Conservation (phyloP, 2,329 filamentous ascomycete genomes). For the Fusarium decemcellulare region DNA sequence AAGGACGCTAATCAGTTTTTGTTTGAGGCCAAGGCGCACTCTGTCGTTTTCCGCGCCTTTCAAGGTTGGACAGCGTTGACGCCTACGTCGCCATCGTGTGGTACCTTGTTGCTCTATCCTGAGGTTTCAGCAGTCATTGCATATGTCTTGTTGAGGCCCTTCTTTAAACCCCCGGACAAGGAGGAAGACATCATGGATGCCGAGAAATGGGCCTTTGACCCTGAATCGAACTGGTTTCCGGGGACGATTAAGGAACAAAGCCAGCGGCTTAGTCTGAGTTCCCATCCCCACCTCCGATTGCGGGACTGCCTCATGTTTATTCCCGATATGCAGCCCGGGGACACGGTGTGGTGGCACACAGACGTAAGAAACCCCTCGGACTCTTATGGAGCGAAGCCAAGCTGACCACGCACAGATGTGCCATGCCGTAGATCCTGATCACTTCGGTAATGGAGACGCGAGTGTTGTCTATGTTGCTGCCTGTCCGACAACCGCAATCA, state of each 20-base stretch:
- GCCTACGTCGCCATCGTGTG: constrained; percentile 48
- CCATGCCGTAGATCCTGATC: constrained; percentile 56
- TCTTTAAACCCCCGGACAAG: constrained; percentile 12
- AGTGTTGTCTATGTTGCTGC: constrained; percentile 55
- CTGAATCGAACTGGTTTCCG: constrained; percentile 12
- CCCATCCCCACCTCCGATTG: constrained; percentile 21
- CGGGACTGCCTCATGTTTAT: constrained; percentile 18
- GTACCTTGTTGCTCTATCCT: constrained; percentile 57
- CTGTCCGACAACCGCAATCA: constrained; percentile 49
- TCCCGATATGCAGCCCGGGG: constrained; percentile 18
- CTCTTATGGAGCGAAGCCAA: neutral
- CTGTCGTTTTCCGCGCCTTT: constrained; percentile 54
- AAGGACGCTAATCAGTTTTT: constrained; percentile 51
- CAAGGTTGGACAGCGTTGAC: constrained; percentile 61
- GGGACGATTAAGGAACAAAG: constrained; percentile 25
- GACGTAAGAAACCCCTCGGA: constrained; percentile 10
- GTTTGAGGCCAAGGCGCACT: constrained; percentile 54
- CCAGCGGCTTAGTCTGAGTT: constrained; percentile 22
- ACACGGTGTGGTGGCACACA: constrained; percentile 32
- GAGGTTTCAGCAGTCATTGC: constrained; percentile 9
- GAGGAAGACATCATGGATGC: constrained; percentile 45
- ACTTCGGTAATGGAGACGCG: constrained; percentile 50
- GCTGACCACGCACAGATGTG: constrained; percentile 46
- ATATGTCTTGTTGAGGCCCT: constrained; percentile 20
- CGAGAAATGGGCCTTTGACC: constrained; percentile 43